Evolutionary conservation across 2,329 filamentous ascomycete genomes (phyloP).

Genomic region (Colletotrichum limetticola): DNA sequence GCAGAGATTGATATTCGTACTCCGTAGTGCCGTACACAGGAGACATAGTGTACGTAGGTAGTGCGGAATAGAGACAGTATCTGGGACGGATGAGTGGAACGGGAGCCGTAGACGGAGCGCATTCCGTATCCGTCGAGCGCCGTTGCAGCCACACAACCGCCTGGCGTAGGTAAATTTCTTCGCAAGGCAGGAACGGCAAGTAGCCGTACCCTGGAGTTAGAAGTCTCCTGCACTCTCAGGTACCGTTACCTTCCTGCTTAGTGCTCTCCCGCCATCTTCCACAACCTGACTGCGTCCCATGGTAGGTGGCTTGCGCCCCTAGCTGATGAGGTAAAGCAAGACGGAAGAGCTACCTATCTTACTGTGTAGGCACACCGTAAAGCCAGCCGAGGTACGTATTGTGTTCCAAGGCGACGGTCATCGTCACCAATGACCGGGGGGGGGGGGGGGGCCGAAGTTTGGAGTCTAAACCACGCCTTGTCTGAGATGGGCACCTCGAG

Average conservation of each 20-base stretch:
- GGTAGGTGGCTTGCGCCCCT: background rate
- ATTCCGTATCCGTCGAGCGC: conserved; percentile 22
- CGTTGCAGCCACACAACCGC: conserved; percentile 17
- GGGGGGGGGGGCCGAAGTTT: background rate
- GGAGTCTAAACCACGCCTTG: background rate
- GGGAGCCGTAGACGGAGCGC: conserved; percentile 16
- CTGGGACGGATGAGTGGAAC: background rate
- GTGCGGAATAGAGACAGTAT: background rate
- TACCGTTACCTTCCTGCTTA: background rate
- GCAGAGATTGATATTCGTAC: too few relatives aligned
- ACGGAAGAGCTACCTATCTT: background rate
- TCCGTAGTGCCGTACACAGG: too few relatives aligned
- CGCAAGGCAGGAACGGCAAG: background rate
- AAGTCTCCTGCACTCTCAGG: background rate
- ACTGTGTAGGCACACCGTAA: background rate
- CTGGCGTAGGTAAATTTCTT: background rate
- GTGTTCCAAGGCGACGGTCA: background rate
- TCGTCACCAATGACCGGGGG: background rate
- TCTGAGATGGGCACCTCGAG: background rate
- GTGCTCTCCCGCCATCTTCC: background rate
- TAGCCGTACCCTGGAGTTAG: background rate
- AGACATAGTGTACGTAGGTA: too few relatives aligned
- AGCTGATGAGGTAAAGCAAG: background rate
- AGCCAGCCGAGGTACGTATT: background rate
- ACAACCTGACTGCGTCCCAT: background rate